Evolutionary conservation across 2,329 filamentous ascomycete genomes (phyloP).

Genomic region (Blastomyces silverae): DNA sequence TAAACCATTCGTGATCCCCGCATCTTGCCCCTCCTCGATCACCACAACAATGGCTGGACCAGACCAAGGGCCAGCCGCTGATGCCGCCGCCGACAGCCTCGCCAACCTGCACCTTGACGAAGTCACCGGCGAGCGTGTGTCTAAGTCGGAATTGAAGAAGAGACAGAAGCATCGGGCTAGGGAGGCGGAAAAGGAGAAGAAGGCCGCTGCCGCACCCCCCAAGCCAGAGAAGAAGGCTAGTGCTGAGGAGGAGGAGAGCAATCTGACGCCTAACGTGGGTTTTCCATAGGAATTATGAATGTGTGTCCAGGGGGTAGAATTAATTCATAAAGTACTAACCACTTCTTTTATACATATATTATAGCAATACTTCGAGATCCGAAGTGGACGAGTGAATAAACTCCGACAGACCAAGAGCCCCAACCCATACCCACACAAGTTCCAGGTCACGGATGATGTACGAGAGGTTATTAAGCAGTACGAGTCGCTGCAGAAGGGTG

Average conservation of each 20-base stretch:
- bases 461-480: constrained; percentile 73
- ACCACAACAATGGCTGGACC: constrained; percentile 31
- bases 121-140: constrained; percentile 80
- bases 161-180: constrained; percentile 83
- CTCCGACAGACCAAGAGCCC: constrained; percentile 65
- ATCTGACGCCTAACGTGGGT: constrained; percentile 66
- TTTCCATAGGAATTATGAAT: constrained; percentile 18
- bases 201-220: constrained; percentile 61
- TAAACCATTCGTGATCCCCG: neutral
- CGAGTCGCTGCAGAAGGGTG: constrained; percentile 73
- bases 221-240: constrained; percentile 48
- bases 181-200: constrained; percentile 83
- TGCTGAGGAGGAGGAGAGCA: constrained; percentile 59
- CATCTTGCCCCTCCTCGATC: neutral
- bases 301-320: neutral
- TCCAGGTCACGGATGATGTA: constrained; percentile 77
- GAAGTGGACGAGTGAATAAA: constrained; percentile 72
- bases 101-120: constrained; percentile 81
- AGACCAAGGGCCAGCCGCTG: constrained; percentile 37
- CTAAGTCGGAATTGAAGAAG: constrained; percentile 89
- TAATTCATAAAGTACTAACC: neutral
- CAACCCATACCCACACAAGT: constrained; percentile 91
- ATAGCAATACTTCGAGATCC: constrained; percentile 93
- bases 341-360: neutral
- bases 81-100: constrained; percentile 45